Conservation (phyloP, 371 early-diverging fungal genomes). For the Conidiobolus incongruus region DNA sequence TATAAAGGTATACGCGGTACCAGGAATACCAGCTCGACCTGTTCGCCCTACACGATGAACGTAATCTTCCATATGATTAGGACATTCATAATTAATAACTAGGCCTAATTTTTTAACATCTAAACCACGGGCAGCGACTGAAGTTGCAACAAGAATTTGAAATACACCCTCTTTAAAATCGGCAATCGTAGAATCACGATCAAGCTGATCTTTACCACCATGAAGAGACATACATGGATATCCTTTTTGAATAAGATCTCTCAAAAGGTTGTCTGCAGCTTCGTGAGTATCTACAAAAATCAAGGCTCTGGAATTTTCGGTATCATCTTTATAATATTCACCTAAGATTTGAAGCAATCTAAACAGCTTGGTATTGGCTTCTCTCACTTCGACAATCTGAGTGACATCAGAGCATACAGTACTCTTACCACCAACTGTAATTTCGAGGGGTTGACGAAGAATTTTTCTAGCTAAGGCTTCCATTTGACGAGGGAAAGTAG, state of each 20-base stretch:
- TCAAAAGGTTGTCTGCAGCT: conserved; percentile 71
- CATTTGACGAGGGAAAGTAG: conserved; percentile 93
- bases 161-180: conserved; percentile 82
- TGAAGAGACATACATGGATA: conserved; percentile 86
- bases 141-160: conserved; percentile 90
- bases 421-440: conserved; percentile 81
- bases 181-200: conserved; percentile 77
- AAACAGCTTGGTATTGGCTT: conserved; percentile 62
- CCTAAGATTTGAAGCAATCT: conserved; percentile 81
- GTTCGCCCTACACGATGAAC: conserved; percentile 98
- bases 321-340: conserved; percentile 32
- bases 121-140: conserved; percentile 98
- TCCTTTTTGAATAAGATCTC: conserved; percentile 63
- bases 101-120: conserved; percentile 92
- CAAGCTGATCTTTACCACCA: conserved; percentile 93
- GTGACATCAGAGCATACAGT: conserved; percentile 74
- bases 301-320: conserved; percentile 34
- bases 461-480: conserved; percentile 91
- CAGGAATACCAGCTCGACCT: conserved; percentile 94
- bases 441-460: conserved; percentile 69
- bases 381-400: conserved; percentile 76
- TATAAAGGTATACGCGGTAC: conserved; percentile 89
- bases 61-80: conserved; percentile 96
- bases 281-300: conserved; percentile 94
- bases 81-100: conserved; percentile 96